Evolutionary conservation across 257 asterid genomes (phyloP).

Genomic region (Agastache rugosa): DNA sequence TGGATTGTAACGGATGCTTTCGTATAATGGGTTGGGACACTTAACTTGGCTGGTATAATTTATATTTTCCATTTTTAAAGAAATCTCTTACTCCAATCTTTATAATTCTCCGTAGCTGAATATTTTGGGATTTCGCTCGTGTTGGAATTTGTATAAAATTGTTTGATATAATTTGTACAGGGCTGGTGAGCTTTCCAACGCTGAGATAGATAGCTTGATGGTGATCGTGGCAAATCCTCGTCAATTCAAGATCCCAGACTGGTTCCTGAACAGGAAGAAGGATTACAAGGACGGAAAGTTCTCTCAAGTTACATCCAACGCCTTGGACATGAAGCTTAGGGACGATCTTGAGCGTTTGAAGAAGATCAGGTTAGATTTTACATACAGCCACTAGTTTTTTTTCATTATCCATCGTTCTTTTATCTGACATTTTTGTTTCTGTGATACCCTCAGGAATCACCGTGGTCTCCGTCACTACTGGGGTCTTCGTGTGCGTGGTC

Average conservation of each 20-base stretch:
- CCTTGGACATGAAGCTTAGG: conserved; percentile 67
- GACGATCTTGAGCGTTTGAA: conserved; percentile 69
- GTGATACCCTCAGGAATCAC: conserved; percentile 47
- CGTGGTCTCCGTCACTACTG: conserved; percentile 94
- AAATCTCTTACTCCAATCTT: neutral
- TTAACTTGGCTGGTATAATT: no score
- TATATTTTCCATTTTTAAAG: no score
- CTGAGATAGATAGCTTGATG: conserved; percentile 65
- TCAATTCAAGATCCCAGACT: conserved; percentile 64
- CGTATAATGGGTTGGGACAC: no score
- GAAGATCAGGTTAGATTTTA: conserved; percentile 39
- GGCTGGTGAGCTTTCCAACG: conserved; percentile 60
- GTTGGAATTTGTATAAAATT: neutral
- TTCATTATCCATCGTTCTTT: no score
- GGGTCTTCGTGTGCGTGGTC: conserved; percentile 95
- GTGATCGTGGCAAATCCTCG: conserved; percentile 56
- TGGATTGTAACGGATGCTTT: no score
- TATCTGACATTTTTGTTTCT: no score
- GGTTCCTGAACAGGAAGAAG: conserved; percentile 65
- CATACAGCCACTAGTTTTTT: no score
- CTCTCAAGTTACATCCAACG: conserved; percentile 64
- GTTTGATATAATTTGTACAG: conserved; percentile 20
- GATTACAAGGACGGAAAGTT: conserved; percentile 63
- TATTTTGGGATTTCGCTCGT: neutral
- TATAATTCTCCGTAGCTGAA: neutral